A percentile compares a stretch with the other conserved stretches of the same genome.
Evolutionary conservation across 2,329 filamentous ascomycete genomes (phyloP).

Genomic region (Amylocarpus encephaloides): DNA sequence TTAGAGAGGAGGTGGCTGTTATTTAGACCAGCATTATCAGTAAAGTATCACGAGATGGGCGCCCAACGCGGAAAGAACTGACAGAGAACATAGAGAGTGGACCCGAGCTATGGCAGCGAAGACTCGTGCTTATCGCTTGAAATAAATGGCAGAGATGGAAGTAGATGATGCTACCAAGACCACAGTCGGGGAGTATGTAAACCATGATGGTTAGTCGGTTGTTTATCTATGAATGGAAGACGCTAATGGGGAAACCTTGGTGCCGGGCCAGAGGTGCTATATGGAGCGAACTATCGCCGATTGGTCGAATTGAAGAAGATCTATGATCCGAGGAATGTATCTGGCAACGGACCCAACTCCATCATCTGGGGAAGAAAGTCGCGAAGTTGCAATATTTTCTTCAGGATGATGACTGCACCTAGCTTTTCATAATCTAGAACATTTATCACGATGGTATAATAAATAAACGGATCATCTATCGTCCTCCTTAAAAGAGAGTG

Average conservation of each 20-base stretch:
- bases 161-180: slow-evolving; percentile 6
- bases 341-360: slow-evolving; percentile 29
- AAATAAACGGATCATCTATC: no score
- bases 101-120: slow-evolving; percentile 12
- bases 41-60: slow-evolving; percentile 21
- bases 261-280: slow-evolving; percentile 26
- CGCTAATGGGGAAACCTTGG: slow-evolving; percentile 7
- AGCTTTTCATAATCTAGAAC: no score
- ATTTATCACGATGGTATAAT: no score
- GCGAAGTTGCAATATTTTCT: no score
- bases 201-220: slow-evolving; percentile 18
- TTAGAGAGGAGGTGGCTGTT: no score
- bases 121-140: slow-evolving; percentile 6
- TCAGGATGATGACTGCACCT: no score
- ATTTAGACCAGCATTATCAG: slow-evolving; percentile 8
- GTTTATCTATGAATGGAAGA: not conserved
- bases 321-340: slow-evolving; percentile 42
- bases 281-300: slow-evolving; percentile 38
- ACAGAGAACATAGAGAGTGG: slow-evolving; percentile 16
- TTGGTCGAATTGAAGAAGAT: slow-evolving; percentile 38
- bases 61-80: slow-evolving; percentile 18
- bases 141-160: not conserved
- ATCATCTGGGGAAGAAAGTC: not conserved
- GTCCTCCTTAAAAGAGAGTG: no score
- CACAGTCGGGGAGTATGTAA: slow-evolving; percentile 20